Conservation (phyloP, 78 protist species). For the Isochrysis galbana region DNA sequence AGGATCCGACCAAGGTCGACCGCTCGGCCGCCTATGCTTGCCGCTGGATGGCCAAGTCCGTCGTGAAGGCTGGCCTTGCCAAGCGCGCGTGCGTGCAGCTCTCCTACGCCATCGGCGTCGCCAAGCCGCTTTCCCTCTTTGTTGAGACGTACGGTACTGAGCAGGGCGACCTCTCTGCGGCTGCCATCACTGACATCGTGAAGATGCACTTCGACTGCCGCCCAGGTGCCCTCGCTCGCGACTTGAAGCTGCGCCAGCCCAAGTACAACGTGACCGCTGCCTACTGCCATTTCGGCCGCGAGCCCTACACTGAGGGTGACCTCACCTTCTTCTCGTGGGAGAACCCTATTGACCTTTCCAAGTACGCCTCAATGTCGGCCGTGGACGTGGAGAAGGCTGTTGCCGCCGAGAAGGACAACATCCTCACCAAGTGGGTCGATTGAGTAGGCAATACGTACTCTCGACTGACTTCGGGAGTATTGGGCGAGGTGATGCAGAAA, state of each 20-base stretch:
- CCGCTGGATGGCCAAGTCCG: conserved; percentile 99
- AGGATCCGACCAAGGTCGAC: conserved; percentile 99
- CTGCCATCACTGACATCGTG: conserved; percentile 87
- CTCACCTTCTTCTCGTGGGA: conserved; percentile 93
- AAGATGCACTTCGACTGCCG: conserved; percentile 93
- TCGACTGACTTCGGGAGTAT: too few relatives aligned
- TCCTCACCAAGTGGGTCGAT: conserved; percentile 18
- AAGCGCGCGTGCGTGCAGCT: conserved; percentile 94
- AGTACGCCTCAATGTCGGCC: not conserved
- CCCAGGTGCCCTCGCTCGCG: conserved; percentile 88
- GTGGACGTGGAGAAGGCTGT: not conserved
- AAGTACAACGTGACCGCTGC: conserved; percentile 84
- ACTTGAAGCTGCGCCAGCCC: conserved; percentile 62
- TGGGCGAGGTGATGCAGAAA: too few relatives aligned
- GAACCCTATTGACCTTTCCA: conserved; percentile 66
- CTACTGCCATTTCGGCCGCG: conserved; percentile 98
- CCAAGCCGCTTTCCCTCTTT: conserved; percentile 94
- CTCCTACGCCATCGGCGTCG: conserved; percentile 99
- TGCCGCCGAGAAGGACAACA: not conserved
- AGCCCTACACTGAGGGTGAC: conserved; percentile 46
- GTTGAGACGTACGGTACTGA: conserved; percentile 97
- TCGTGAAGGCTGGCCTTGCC: conserved; percentile 93
- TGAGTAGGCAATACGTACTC: too few relatives aligned
- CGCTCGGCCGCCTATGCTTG: conserved; percentile 99
- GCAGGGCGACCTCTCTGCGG: conserved; percentile 72